Percentiles rank a stretch among this genome's conserved stretches.
Conservation (phyloP, 2,329 filamentous ascomycete species). For the Arthrobotrys sphaeroides region DNA sequence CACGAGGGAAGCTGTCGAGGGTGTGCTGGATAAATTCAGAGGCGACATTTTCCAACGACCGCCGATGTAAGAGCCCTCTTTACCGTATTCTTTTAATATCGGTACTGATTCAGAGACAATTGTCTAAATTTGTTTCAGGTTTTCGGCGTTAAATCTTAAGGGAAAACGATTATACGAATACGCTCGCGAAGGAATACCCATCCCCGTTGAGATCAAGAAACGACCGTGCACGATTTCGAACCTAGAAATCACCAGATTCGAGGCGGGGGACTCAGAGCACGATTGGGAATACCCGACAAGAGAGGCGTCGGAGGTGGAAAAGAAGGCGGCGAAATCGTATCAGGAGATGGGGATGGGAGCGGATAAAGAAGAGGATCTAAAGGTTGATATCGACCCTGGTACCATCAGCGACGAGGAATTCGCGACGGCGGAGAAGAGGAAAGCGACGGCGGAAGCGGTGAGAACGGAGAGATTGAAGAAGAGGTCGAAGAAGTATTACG, state of each 20-base stretch:
- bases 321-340: slow-evolving; percentile 58
- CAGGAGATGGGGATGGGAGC: slow-evolving; percentile 27
- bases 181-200: slow-evolving; percentile 84
- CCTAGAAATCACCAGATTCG: slow-evolving; percentile 85
- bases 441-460: not conserved
- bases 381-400: not conserved
- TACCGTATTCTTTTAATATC: too few species aligned
- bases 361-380: slow-evolving; percentile 18
- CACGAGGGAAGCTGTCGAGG: slow-evolving; percentile 79
- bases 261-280: slow-evolving; percentile 81
- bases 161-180: slow-evolving; percentile 97
- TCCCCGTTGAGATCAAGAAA: slow-evolving; percentile 84
- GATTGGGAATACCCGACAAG: slow-evolving; percentile 74
- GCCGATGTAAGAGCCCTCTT: slow-evolving; percentile 71
- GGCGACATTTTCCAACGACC: slow-evolving; percentile 90
- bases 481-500: slow-evolving; percentile 1
- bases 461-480: not conserved
- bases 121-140: slow-evolving; percentile 61
- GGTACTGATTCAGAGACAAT: not conserved
- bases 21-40: slow-evolving; percentile 76
- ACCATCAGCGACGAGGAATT: slow-evolving; percentile 16
- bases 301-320: slow-evolving; percentile 77
- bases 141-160: slow-evolving; percentile 89
- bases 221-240: slow-evolving; percentile 80
- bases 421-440: slow-evolving; percentile 24